Percentiles rank a stretch among this genome's conserved stretches.
Evolutionary conservation across 371 early-diverging fungal species (phyloP).

Genomic region (Conidiobolus incongruus): DNA sequence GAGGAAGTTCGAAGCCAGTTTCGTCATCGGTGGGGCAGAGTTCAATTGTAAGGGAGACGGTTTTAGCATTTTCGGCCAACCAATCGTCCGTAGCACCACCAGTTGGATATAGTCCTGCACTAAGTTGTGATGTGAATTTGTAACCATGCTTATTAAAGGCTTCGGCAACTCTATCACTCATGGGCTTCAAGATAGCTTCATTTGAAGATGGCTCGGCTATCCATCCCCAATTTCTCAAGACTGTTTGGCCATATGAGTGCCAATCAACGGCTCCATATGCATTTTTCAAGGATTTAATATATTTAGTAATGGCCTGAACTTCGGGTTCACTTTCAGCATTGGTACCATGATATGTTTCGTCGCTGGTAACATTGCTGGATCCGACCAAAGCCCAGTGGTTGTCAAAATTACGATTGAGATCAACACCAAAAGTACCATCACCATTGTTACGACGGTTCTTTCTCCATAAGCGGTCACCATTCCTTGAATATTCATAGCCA

Average conservation of each 20-base stretch:
- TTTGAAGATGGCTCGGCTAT: constrained; percentile 8
- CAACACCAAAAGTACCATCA: too few relatives aligned
- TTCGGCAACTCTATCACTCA: neutral
- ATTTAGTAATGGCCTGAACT: constrained; percentile 17
- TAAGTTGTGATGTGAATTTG: neutral
- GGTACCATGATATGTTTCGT: constrained; percentile 28
- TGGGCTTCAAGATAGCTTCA: constrained; percentile 6
- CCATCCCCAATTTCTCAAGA: constrained; percentile 23
- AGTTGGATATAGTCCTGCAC: constrained; percentile 2
- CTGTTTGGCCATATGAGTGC: constrained; percentile 21
- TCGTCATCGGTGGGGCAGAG: too few relatives aligned
- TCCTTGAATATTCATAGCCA: too few relatives aligned
- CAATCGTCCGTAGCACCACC: constrained; percentile 3
- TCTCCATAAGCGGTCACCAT: too few relatives aligned
- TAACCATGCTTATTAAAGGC: constrained; percentile 1
- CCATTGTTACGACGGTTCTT: too few relatives aligned
- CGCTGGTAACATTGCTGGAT: constrained; percentile 16
- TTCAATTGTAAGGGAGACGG: too few relatives aligned
- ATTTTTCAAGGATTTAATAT: constrained; percentile 15
- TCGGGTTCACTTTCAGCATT: constrained; percentile 26
- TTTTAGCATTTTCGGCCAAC: constrained; percentile 1
- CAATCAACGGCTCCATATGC: constrained; percentile 30
- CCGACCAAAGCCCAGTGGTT: constrained; percentile 29
- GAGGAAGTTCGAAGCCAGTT: constrained; percentile 1
- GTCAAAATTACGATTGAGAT: too few relatives aligned